Conservation (phyloP, 768 basidiomycete genomes). For the Leccinum ochraceum region DNA sequence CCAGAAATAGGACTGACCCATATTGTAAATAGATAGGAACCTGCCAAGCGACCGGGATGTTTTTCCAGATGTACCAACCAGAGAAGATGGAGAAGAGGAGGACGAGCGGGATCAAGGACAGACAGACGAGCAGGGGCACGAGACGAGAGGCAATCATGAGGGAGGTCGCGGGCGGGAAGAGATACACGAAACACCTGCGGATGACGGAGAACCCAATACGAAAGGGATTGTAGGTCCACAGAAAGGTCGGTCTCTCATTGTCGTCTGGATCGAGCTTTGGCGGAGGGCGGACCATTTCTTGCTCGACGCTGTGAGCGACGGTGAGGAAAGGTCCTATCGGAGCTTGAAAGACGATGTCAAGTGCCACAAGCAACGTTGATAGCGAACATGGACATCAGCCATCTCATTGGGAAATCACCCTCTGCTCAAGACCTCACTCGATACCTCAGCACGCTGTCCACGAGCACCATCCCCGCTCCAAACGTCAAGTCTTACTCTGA, state of each 20-base stretch:
- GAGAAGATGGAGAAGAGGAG: slow-evolving; percentile 62
- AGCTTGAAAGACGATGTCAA: slow-evolving; percentile 21
- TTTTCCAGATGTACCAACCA: slow-evolving; percentile 76
- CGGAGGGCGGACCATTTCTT: slow-evolving; percentile 22
- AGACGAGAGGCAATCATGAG: slow-evolving; percentile 54
- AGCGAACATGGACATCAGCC: slow-evolving; percentile 20
- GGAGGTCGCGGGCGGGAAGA: slow-evolving; percentile 18
- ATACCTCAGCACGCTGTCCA: slow-evolving; percentile 43
- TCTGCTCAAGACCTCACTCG: slow-evolving; percentile 44
- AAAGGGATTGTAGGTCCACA: slow-evolving; percentile 11
- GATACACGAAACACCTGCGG: slow-evolving; percentile 4
- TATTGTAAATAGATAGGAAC: slow-evolving; percentile 73
- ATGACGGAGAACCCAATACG: slow-evolving; percentile 3
- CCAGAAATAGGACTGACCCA: slow-evolving; percentile 51
- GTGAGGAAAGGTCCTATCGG: slow-evolving; percentile 17
- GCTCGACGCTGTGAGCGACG: slow-evolving; percentile 12
- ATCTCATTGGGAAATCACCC: slow-evolving; percentile 55
- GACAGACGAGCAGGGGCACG: slow-evolving; percentile 63
- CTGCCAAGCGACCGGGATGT: slow-evolving; percentile 70
- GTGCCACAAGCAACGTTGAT: not conserved
- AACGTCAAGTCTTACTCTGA: slow-evolving; percentile 82
- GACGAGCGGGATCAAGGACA: slow-evolving; percentile 62
- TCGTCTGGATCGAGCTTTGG: slow-evolving; percentile 22
- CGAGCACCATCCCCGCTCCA: slow-evolving; percentile 36
- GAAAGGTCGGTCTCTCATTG: slow-evolving; percentile 7